These are phyloP conservation scores for Neurospora intermedia DNA, from an alignment of 495 filamentous ascomycete genomes.

Conservation along the genomic window DNA sequence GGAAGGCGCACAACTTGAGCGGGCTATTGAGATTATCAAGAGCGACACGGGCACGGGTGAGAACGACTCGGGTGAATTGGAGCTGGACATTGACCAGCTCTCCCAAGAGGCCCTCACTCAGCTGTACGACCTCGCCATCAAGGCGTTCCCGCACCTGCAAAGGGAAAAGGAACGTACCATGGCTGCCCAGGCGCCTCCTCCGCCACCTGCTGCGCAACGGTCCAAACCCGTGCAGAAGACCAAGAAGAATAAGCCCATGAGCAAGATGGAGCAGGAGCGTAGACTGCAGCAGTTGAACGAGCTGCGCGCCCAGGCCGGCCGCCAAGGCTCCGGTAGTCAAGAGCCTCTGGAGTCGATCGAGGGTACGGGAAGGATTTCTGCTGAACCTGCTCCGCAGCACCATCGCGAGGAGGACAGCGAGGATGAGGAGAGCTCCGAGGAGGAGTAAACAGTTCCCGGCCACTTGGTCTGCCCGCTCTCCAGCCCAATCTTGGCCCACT, in stretches of 20 bases:
- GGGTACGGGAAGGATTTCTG: slow-evolving; percentile 15
- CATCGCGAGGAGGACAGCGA: slow-evolving; percentile 30
- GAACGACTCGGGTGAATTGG: slow-evolving; percentile 73
- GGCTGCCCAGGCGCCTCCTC: slow-evolving; percentile 14
- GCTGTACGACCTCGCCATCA: slow-evolving; percentile 66
- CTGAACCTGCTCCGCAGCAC: slow-evolving; percentile 10
- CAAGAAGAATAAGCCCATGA: slow-evolving; percentile 99
- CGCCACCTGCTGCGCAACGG: slow-evolving; percentile 26
- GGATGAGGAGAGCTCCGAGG: slow-evolving; percentile 27
- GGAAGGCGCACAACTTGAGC: slow-evolving; percentile 58
- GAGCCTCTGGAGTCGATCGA: slow-evolving; percentile 34
- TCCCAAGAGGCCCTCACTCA: slow-evolving; percentile 61
- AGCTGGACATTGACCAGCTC: slow-evolving; percentile 82
- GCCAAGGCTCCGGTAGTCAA: slow-evolving; percentile 36
- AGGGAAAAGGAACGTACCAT: slow-evolving; percentile 26
- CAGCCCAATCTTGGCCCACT: not conserved
- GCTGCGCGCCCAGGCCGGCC: slow-evolving; percentile 37
- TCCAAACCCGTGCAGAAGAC: slow-evolving; percentile 49
- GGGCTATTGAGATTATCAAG: slow-evolving; percentile 84
- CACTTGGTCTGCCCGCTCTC: not conserved
- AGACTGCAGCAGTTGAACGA: slow-evolving; percentile 71
- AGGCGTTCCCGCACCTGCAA: slow-evolving; percentile 45
- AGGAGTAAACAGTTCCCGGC: slow-evolving; percentile 16
- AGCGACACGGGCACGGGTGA: slow-evolving; percentile 71
- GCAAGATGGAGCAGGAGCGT: slow-evolving; percentile 81